These are phyloP conservation scores for Alectoria sarmentosa DNA, from an alignment of 495 filamentous ascomycete species.

Conservation along the genomic window DNA sequence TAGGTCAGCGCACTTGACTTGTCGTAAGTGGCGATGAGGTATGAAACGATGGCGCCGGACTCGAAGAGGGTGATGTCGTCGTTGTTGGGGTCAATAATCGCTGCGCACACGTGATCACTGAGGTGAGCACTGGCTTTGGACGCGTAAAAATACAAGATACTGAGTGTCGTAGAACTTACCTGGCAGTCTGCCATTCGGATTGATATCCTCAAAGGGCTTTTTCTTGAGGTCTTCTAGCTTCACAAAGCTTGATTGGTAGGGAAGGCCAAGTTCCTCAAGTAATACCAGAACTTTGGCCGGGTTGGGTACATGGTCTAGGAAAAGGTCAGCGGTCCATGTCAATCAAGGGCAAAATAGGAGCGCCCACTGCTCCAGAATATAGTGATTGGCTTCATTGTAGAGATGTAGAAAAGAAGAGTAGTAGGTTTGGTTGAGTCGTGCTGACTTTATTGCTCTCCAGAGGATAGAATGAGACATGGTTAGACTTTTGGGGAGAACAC, in stretches of 20 bases:
- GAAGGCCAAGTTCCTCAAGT: slow-evolving; percentile 34
- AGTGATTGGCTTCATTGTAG: background rate
- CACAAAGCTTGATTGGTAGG: slow-evolving; percentile 30
- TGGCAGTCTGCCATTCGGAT: slow-evolving; percentile 55
- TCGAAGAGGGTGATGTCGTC: slow-evolving; percentile 37
- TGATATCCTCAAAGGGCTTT: slow-evolving; percentile 41
- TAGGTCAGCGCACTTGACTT: slow-evolving; percentile 44
- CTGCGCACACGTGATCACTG: slow-evolving; percentile 15
- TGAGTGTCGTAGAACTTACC: slow-evolving; percentile 5
- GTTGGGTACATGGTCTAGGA: slow-evolving; percentile 33
- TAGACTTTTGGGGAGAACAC: no score
- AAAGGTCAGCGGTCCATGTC: background rate
- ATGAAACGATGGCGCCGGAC: slow-evolving; percentile 35
- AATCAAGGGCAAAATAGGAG: background rate
- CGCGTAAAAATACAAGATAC: background rate
- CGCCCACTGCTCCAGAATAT: background rate
- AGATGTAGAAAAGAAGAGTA: background rate
- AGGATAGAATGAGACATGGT: no score
- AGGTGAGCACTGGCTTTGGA: background rate
- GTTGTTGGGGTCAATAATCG: slow-evolving; percentile 38
- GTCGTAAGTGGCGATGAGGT: slow-evolving; percentile 54
- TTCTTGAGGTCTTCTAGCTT: slow-evolving; percentile 44
- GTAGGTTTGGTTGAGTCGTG: no score
- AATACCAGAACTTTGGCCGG: slow-evolving; percentile 48
- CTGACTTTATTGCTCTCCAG: no score